phyloP scores from a whole-genome alignment of 768 basidiomycete species.

The Boletus sensibilis region DNA sequence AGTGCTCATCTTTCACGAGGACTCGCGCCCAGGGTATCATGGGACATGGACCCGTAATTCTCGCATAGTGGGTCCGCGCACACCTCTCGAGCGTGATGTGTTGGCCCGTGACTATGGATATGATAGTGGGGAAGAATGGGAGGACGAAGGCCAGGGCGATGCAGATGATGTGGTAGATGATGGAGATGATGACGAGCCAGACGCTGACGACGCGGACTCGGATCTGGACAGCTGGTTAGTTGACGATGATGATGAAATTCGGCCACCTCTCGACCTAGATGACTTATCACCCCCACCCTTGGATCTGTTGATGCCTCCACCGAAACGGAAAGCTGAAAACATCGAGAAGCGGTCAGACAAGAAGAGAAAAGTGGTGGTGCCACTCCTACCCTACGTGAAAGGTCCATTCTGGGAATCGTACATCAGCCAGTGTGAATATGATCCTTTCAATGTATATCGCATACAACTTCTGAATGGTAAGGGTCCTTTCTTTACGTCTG shows the following conservation, averaged over 20 bases:
- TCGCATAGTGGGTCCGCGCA: slow-evolving; percentile 73
- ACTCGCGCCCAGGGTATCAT: slow-evolving; percentile 88
- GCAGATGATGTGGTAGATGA: slow-evolving; percentile 71
- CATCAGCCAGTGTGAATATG: slow-evolving; percentile 65
- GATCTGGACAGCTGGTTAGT: slow-evolving; percentile 45
- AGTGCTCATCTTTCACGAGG: slow-evolving; percentile 78
- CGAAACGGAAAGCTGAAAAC: slow-evolving; percentile 69
- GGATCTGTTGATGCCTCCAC: slow-evolving; percentile 37
- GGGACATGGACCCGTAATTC: slow-evolving; percentile 93
- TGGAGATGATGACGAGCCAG: slow-evolving; percentile 65
- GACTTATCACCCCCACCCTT: slow-evolving; percentile 34
- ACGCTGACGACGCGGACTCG: slow-evolving; percentile 48
- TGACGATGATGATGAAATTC: slow-evolving; percentile 71
- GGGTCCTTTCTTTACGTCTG: slow-evolving; percentile 14
- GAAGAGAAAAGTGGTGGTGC: slow-evolving; percentile 75
- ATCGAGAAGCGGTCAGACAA: slow-evolving; percentile 48
- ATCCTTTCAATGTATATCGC: slow-evolving; percentile 69
- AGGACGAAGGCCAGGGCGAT: slow-evolving; percentile 74
- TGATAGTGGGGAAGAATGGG: slow-evolving; percentile 97
- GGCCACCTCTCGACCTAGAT: slow-evolving; percentile 41
- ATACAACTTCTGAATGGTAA: slow-evolving; percentile 86
- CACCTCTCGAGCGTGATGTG: slow-evolving; percentile 77
- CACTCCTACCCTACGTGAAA: slow-evolving; percentile 75
- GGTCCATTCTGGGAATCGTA: slow-evolving; percentile 79
- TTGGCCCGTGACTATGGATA: slow-evolving; percentile 83